phyloP scores from a whole-genome alignment of 2,329 filamentous ascomycete species.

The Apiospora arundinis region DNA sequence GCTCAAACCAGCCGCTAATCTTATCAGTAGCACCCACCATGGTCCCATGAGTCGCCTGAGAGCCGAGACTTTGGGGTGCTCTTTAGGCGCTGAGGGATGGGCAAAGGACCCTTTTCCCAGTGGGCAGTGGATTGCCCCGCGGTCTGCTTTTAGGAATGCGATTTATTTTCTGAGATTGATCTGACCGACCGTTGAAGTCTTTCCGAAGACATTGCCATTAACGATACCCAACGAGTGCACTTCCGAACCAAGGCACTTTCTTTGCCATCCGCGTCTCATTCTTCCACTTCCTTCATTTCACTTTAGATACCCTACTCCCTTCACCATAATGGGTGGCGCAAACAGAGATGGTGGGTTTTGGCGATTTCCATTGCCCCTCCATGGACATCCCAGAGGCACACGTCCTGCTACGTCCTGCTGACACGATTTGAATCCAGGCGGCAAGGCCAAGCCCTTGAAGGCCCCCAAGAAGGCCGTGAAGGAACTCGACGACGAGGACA shows the following conservation, averaged over 20 bases:
- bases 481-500: constrained; percentile 87
- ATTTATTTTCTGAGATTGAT: constrained; percentile 20
- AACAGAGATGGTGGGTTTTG: constrained; percentile 66
- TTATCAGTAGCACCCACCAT: background rate
- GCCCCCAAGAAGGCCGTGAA: constrained; percentile 83
- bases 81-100: constrained; percentile 4
- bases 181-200: constrained; percentile 15
- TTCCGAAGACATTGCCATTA: constrained; percentile 1
- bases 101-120: background rate
- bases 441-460: constrained; percentile 87
- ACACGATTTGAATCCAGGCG: constrained; percentile 58
- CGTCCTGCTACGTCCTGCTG: background rate
- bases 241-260: background rate
- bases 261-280: background rate
- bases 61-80: constrained; percentile 7
- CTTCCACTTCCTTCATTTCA: background rate
- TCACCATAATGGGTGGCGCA: constrained; percentile 66
- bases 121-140: constrained; percentile 30
- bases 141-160: constrained; percentile 25
- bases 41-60: background rate
- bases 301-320: background rate
- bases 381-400: background rate
- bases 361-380: constrained; percentile 4
- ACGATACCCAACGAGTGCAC: constrained; percentile 14
- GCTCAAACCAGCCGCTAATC: background rate